Conservation (phyloP, 2,329 filamentous ascomycete genomes). For the Aquanectria penicillioides region DNA sequence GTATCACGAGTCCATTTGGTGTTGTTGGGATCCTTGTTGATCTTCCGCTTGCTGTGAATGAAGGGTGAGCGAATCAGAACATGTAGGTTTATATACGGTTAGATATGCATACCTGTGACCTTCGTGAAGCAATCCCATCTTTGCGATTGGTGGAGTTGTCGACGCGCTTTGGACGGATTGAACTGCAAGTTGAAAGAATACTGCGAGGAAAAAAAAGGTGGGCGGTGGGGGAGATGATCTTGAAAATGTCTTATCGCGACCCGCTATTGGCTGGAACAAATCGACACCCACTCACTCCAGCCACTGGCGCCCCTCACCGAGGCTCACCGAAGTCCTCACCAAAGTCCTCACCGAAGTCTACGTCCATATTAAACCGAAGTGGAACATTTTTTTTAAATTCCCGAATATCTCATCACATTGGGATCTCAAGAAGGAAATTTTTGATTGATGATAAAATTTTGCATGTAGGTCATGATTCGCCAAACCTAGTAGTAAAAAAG, state of each 20-base stretch:
- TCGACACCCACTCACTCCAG: background rate
- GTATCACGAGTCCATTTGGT: constrained; percentile 89
- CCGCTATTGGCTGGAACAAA: constrained; percentile 35
- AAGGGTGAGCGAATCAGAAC: constrained; percentile 20
- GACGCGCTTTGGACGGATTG: constrained; percentile 9
- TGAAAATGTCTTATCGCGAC: constrained; percentile 42
- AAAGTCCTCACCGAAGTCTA: too few relatives aligned
- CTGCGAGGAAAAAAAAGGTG: constrained; percentile 42
- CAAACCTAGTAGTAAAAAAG: constrained; percentile 7
- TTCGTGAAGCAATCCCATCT: constrained; percentile 51
- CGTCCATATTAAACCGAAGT: too few relatives aligned
- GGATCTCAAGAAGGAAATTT: too few relatives aligned
- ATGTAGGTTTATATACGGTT: background rate
- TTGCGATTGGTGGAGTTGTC: constrained; percentile 25
- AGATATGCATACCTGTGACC: constrained; percentile 44
- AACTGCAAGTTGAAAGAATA: constrained; percentile 24
- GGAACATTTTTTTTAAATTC: too few relatives aligned
- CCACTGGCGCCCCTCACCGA: constrained; percentile 28
- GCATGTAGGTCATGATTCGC: constrained; percentile 10
- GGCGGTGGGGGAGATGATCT: constrained; percentile 39
- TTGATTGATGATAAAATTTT: background rate
- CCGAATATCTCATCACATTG: too few relatives aligned
- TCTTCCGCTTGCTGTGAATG: constrained; percentile 63
- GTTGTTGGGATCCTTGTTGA: constrained; percentile 94
- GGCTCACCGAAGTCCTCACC: constrained; percentile 9